These are phyloP conservation scores for Sporisorium graminicola DNA, from an alignment of 1,284 basidiomycete species.

Conservation along the genomic window DNA sequence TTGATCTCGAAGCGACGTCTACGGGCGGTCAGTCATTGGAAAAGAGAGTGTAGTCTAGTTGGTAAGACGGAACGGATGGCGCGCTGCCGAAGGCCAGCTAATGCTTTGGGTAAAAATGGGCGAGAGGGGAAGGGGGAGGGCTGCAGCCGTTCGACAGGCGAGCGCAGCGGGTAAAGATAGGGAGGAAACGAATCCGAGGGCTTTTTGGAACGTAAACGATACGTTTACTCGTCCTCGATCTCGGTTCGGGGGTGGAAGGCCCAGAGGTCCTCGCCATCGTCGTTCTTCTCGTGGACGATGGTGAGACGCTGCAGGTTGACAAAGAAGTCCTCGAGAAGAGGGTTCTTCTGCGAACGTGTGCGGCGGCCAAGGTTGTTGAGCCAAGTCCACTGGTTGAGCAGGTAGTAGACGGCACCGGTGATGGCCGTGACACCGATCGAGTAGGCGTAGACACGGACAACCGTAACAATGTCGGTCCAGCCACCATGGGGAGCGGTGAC, in stretches of 20 bases:
- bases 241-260: constrained; percentile 68
- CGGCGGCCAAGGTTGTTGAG: constrained; percentile 73
- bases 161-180: constrained; percentile 2
- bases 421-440: constrained; percentile 74
- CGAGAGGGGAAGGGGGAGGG: not conserved
- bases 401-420: constrained; percentile 72
- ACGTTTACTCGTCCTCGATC: constrained; percentile 66
- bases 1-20: constrained; percentile 11
- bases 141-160: constrained; percentile 5
- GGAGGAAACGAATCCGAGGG: not conserved
- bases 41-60: constrained; percentile 50
- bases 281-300: constrained; percentile 72
- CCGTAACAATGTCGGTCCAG: constrained; percentile 73
- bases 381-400: constrained; percentile 71
- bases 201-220: not conserved
- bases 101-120: constrained; percentile 18
- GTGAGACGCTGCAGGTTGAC: constrained; percentile 73
- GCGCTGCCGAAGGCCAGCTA: constrained; percentile 10
- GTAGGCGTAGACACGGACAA: constrained; percentile 74
- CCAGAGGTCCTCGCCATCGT: constrained; percentile 65
- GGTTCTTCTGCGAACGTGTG: constrained; percentile 72
- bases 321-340: constrained; percentile 73
- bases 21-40: constrained; percentile 15
- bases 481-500: constrained; percentile 70
- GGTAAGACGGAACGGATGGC: constrained; percentile 28